These are phyloP conservation scores for Truncatella angustata DNA, from an alignment of 2,329 filamentous ascomycete genomes.

Conservation along the genomic window DNA sequence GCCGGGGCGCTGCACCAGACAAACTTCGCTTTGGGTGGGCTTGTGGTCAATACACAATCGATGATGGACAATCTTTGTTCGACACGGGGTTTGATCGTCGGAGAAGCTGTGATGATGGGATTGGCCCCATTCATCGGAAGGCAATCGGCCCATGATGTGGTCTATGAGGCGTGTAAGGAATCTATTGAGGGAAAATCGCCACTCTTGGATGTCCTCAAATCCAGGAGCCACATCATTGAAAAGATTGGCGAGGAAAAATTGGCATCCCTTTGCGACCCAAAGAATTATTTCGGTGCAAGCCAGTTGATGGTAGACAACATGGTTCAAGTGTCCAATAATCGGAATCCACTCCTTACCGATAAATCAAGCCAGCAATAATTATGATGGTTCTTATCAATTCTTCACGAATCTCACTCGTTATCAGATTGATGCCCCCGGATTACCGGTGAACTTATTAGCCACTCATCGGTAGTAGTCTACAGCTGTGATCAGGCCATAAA, in stretches of 20 bases:
- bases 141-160: conserved; percentile 52
- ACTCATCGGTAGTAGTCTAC: too few relatives aligned
- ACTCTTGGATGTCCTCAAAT: conserved; percentile 41
- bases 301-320: conserved; percentile 27
- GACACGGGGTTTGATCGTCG: conserved; percentile 52
- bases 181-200: conserved; percentile 42
- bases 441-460: too few relatives aligned
- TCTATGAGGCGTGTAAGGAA: conserved; percentile 52
- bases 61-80: conserved; percentile 52
- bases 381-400: too few relatives aligned
- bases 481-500: too few relatives aligned
- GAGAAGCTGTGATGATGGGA: conserved; percentile 61
- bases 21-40: conserved; percentile 48
- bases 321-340: too few relatives aligned
- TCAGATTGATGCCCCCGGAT: too few relatives aligned
- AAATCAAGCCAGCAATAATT: too few relatives aligned
- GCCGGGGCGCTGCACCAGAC: conserved; percentile 53
- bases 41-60: conserved; percentile 46
- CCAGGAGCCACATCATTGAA: conserved; percentile 36
- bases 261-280: conserved; percentile 26
- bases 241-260: conserved; percentile 30
- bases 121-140: conserved; percentile 51
- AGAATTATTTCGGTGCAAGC: conserved; percentile 37
- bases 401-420: too few relatives aligned
- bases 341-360: too few relatives aligned